These are phyloP conservation scores for Verticillium alfalfae DNA, from an alignment of 2,329 filamentous ascomycete species.

Conservation along the genomic window DNA sequence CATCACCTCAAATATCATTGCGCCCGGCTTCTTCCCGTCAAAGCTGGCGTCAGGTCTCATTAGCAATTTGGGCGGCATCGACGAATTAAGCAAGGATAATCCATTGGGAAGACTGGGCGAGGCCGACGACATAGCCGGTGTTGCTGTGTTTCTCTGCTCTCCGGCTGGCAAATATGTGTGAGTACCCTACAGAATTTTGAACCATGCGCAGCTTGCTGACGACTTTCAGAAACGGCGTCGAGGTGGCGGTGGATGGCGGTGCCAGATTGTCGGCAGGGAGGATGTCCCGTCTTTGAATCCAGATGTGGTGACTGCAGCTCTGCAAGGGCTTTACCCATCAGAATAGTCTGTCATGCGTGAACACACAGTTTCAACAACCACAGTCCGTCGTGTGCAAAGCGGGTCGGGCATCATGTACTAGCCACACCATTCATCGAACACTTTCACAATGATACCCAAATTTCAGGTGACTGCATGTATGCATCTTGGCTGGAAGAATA, in stretches of 20 bases:
- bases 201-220: conserved; percentile 2
- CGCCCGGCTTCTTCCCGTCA: conserved; percentile 63
- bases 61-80: conserved; percentile 51
- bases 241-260: conserved; percentile 27
- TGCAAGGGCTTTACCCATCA: too few relatives aligned
- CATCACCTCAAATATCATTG: conserved; percentile 62
- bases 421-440: too few relatives aligned
- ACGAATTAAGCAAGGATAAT: conserved; percentile 41
- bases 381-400: too few relatives aligned
- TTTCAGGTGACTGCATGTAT: neutral
- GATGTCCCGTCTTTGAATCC: conserved; percentile 17
- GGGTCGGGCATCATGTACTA: too few relatives aligned
- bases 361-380: too few relatives aligned
- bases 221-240: conserved; percentile 24
- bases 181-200: conserved; percentile 5
- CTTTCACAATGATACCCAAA: too few relatives aligned
- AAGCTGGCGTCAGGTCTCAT: conserved; percentile 65
- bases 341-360: too few relatives aligned
- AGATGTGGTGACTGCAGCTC: too few relatives aligned
- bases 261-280: conserved; percentile 20
- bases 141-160: conserved; percentile 52
- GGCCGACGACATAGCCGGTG: conserved; percentile 55
- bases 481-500: neutral
- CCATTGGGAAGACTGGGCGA: conserved; percentile 49
- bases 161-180: conserved; percentile 45